Percentiles rank a stretch among this genome's conserved stretches.
Evolutionary conservation across 768 basidiomycete genomes (phyloP).

Genomic region (Naganishia kalamii): DNA sequence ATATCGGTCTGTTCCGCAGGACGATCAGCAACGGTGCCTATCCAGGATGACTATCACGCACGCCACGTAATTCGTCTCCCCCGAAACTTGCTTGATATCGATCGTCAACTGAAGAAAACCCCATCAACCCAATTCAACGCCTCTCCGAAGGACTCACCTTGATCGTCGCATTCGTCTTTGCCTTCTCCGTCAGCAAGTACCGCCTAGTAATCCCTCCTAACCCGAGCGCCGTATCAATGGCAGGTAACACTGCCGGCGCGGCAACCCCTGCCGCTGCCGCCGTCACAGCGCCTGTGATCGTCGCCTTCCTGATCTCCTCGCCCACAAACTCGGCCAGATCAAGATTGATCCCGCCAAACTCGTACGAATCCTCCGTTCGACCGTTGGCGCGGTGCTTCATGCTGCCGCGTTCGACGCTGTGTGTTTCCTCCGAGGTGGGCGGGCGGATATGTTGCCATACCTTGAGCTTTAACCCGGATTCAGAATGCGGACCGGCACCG

Average conservation of each 20-base stretch:
- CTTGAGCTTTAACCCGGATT: conserved; percentile 20
- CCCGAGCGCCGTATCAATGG: too few species aligned
- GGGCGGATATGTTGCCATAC: conserved; percentile 20
- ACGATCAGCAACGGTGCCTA: not conserved
- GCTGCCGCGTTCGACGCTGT: not conserved
- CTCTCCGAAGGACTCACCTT: conserved; percentile 10
- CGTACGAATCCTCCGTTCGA: conserved; percentile 1
- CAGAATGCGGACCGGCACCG: conserved; percentile 17
- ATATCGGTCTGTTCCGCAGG: conserved; percentile 4
- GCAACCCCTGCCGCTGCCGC: too few species aligned
- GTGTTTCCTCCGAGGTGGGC: not conserved
- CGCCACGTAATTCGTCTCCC: conserved; percentile 22
- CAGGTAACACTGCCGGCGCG: too few species aligned
- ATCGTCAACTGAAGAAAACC: conserved; percentile 16
- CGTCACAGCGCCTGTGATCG: not conserved
- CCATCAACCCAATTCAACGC: not conserved
- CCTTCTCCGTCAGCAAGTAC: conserved; percentile 22
- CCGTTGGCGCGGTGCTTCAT: conserved; percentile 13
- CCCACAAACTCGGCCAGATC: conserved; percentile 26
- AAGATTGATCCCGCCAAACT: conserved; percentile 21
- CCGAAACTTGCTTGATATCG: conserved; percentile 17
- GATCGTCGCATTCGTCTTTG: conserved; percentile 26
- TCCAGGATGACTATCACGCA: not conserved
- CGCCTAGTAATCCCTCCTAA: conserved; percentile 20
- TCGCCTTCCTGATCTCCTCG: conserved; percentile 2